Base-by-base conservation (phyloP, 129 eudicot species). In the Artemisia annua region DNA sequence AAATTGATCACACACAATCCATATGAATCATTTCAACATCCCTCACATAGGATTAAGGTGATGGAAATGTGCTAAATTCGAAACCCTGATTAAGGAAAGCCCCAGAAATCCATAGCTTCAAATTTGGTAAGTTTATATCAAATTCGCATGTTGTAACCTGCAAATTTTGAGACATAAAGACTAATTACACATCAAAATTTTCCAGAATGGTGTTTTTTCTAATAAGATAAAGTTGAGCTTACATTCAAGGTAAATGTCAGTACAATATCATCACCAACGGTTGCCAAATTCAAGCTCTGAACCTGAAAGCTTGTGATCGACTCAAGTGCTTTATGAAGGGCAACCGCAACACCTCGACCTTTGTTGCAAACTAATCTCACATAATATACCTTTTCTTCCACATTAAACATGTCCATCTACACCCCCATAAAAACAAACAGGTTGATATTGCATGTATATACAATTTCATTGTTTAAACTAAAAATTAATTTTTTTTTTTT, bases 21-120 rank as follows among this genome's bases (percentile, higher is more conserved):
- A 75, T 46, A 6, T 17, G 39, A 30, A 32, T 11, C 66, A 20
- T 51, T 18, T 59, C 49, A 18, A 13, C 43, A 52, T 58, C 22
- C 11, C 20, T 70, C 50, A 16, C 0, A 4, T 60, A 5, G 13
- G 3, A 16, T 54, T 78, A 66, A 24, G 73, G 30, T 1, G 75
- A 63, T 13, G 78, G 70, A 5, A 60, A 63, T 32, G 78, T 62
- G 57, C 56, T 73, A 70, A 92, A 83, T 8, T 83, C 89, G 67
- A 92, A 92, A 22, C 98, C 98, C 19, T 87, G 94, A 75, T 85
- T 83, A 69, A 87, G 78, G 44, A 92, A 86, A 48, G 86, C 95
- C 14, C 86, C 87, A 14, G 86, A 78, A 46, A 92, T 75, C 95
- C 91, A 87, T 61, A 83, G 70, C 83, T 92, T 52, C 57, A 52